Percentiles rank a stretch among this genome's conserved stretches.
These are phyloP conservation scores for Botrytis pseudocinerea DNA, from an alignment of 2,329 filamentous ascomycete species.

Conservation along the genomic window DNA sequence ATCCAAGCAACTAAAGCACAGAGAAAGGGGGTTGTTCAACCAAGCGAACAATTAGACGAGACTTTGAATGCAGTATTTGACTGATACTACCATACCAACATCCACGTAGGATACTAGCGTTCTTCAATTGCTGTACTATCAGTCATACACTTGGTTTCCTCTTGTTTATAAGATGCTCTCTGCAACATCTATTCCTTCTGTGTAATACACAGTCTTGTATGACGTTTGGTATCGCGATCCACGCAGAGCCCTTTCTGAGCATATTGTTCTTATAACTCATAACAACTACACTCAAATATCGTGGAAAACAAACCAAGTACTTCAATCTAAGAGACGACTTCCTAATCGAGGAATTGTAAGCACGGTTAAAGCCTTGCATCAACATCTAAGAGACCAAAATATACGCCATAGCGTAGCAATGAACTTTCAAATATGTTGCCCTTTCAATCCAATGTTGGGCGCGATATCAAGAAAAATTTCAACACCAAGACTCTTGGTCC, in stretches of 20 bases:
- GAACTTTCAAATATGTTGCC: background rate
- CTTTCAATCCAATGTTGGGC: background rate
- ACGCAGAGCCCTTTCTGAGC: background rate
- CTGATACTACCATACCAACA: background rate
- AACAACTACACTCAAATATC: background rate
- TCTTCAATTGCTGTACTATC: background rate
- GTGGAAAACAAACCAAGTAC: background rate
- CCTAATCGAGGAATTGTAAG: too few relatives aligned
- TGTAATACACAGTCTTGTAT: background rate
- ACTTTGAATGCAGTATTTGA: background rate
- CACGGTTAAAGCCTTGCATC: too few relatives aligned
- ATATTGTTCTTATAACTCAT: background rate
- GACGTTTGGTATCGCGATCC: background rate
- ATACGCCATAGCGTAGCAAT: background rate
- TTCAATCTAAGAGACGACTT: too few relatives aligned
- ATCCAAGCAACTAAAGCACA: background rate
- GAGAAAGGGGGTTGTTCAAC: background rate
- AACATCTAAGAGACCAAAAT: background rate
- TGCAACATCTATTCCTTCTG: background rate
- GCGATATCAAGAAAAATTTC: background rate
- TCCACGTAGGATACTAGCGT: background rate
- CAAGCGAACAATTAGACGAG: background rate
- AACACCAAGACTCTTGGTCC: background rate
- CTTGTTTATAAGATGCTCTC: background rate
- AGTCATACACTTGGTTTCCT: background rate